phyloP scores from a whole-genome alignment of 257 asterid species.

The Ligustrum vulgare region DNA sequence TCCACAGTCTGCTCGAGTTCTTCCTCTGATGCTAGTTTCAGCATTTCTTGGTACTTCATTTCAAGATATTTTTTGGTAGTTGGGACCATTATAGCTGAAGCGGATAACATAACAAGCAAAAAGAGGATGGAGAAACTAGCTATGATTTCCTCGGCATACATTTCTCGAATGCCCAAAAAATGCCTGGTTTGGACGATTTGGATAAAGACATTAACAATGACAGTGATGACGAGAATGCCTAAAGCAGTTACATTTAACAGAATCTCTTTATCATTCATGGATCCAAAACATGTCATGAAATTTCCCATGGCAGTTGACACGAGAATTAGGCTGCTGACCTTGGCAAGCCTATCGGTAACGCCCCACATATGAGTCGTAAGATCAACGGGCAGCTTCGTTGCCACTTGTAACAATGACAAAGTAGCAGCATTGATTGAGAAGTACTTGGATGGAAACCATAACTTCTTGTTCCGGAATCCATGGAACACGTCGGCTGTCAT shows the following conservation, averaged over 20 bases:
- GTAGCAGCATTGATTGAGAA: conserved; percentile 39
- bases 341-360: conserved; percentile 35
- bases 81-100: conserved; percentile 35
- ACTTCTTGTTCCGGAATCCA: conserved; percentile 31
- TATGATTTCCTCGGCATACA: conserved; percentile 29
- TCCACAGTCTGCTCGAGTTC: conserved; percentile 27
- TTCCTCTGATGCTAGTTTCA: conserved; percentile 25
- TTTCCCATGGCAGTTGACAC: conserved; percentile 38
- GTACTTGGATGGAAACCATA: conserved; percentile 37
- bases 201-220: conserved; percentile 27
- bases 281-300: conserved; percentile 36
- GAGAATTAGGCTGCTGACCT: conserved; percentile 35
- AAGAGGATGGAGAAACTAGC: conserved; percentile 24
- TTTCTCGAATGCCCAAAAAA: conserved; percentile 13
- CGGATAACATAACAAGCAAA: conserved; percentile 23
- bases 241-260: conserved; percentile 36
- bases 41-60: conserved; percentile 34
- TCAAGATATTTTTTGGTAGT: conserved; percentile 32
- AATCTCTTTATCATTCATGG: conserved; percentile 34
- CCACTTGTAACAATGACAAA: conserved; percentile 31
- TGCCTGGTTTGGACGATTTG: conserved; percentile 35
- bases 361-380: conserved; percentile 37
- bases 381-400: conserved; percentile 40
- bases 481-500: conserved; percentile 36
- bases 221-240: conserved; percentile 36